These are phyloP conservation scores for Clonostachys byssicola DNA, from an alignment of 2,329 filamentous ascomycete genomes.

Conservation along the genomic window DNA sequence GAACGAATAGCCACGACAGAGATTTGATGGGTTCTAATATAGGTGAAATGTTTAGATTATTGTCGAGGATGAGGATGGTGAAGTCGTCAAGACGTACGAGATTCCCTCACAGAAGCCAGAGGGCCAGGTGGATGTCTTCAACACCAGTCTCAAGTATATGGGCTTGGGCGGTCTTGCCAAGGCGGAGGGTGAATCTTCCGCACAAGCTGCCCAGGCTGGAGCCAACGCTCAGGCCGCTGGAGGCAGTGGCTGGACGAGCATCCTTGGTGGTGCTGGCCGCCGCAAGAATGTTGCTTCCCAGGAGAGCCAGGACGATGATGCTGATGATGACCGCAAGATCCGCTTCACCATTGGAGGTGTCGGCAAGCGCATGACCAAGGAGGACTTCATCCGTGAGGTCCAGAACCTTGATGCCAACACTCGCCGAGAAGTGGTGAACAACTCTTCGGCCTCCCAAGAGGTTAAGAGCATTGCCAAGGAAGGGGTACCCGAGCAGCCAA, in stretches of 20 bases:
- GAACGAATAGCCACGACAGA: background rate
- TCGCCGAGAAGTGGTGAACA: slow-evolving; percentile 47
- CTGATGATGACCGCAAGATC: slow-evolving; percentile 65
- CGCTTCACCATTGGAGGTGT: slow-evolving; percentile 73
- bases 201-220: slow-evolving; percentile 17
- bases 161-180: slow-evolving; percentile 42
- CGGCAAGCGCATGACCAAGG: slow-evolving; percentile 74
- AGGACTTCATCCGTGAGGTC: slow-evolving; percentile 74
- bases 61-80: slow-evolving; percentile 81
- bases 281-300: slow-evolving; percentile 29
- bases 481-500: slow-evolving; percentile 11
- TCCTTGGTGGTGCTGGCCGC: slow-evolving; percentile 30
- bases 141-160: slow-evolving; percentile 47
- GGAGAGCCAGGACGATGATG: slow-evolving; percentile 20
- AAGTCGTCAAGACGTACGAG: slow-evolving; percentile 82
- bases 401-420: slow-evolving; percentile 66
- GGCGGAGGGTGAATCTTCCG: slow-evolving; percentile 15
- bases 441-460: slow-evolving; percentile 39
- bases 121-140: slow-evolving; percentile 29
- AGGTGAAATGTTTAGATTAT: slow-evolving; percentile 55
- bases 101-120: slow-evolving; percentile 53
- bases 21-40: background rate
- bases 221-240: background rate
- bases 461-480: slow-evolving; percentile 46
- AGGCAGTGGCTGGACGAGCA: slow-evolving; percentile 48